Evolutionary conservation across 2,329 filamentous ascomycete species (phyloP).

Genomic region (Pestalotiopsis sp.): DNA sequence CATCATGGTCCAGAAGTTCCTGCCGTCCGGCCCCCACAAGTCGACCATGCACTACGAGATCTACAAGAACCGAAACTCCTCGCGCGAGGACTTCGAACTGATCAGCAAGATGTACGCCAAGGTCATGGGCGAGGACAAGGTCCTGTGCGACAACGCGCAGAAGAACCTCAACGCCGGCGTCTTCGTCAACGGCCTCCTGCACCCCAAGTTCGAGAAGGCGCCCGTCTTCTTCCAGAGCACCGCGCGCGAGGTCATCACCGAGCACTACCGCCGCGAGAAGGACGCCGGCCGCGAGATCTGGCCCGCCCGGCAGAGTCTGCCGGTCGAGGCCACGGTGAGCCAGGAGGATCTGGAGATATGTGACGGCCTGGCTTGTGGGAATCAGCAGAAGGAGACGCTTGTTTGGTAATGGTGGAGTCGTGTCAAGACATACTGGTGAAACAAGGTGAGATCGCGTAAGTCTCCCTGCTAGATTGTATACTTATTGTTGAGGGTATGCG

Average conservation of each 20-base stretch:
- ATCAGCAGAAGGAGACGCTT: neutral
- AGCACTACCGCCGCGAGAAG: slow-evolving; percentile 50
- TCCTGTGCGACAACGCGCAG: slow-evolving; percentile 61
- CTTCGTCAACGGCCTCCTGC: slow-evolving; percentile 65
- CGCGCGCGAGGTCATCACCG: slow-evolving; percentile 48
- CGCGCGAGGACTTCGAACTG: slow-evolving; percentile 57
- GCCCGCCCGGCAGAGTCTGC: slow-evolving; percentile 40
- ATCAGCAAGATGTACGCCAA: slow-evolving; percentile 64
- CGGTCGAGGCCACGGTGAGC: neutral
- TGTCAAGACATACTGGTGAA: too few relatives aligned
- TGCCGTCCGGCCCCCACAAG: slow-evolving; percentile 52
- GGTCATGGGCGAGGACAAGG: slow-evolving; percentile 67
- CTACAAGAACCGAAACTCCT: slow-evolving; percentile 61
- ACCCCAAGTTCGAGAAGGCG: slow-evolving; percentile 62
- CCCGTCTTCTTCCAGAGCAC: slow-evolving; percentile 58
- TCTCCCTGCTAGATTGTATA: too few relatives aligned
- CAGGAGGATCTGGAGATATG: neutral
- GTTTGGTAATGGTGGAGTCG: neutral
- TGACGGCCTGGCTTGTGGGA: neutral
- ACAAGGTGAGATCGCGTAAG: too few relatives aligned
- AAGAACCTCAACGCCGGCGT: slow-evolving; percentile 63
- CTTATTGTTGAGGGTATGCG: too few relatives aligned
- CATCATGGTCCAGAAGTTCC: slow-evolving; percentile 65
- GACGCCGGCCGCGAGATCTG: slow-evolving; percentile 49
- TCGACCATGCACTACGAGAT: slow-evolving; percentile 65